Evolutionary conservation across 768 basidiomycete genomes (phyloP), one percentile per base, ranked within the genome.

Genomic region (Russula vinacea): DNA sequence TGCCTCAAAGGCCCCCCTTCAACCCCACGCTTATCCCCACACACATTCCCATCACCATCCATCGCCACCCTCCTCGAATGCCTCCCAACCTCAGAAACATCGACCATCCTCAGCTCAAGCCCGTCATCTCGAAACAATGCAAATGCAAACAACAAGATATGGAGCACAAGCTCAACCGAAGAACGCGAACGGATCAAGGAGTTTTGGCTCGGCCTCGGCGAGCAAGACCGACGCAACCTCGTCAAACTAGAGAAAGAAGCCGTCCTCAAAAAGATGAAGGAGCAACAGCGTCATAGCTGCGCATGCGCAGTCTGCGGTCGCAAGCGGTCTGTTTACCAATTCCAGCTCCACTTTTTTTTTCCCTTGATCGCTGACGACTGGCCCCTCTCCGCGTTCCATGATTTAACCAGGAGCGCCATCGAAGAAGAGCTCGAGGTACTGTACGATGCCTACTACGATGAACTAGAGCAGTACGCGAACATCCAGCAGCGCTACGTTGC

Each of bases 381-480:
- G 14, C 19, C 45, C 52, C 29, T 52, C 33, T 56, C 56, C 33
- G 29, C 58, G 35, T 19, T 49, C 50, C 45, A 22, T 60, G 42
- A 11, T 10, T 16, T 44, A 50, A 49, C n/a, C 73, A 95, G 92
- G 71, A 89, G 90, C 80, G 95, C 95, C 68, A 98, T 99, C 81
- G 97, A 99, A 82, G 92, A 95, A 80, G 97, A 99, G 83, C 90
- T 99, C 77, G 94, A 98, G 83, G 92, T 94, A 81, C 88, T 98
- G 79, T 99, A 99, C 85, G 96, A 98, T 84, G 94, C 95, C 81
- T 99, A 98, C 85, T 98, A 98, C 86, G 93, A 97, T 77, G 96
- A 98, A 84, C 89, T 99, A 82, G 93, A 97, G 84, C 88, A 90
- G 81, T 98, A 98, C 85, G 97, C 95, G 78, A 90, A 92, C 79